A percentile compares a stretch with the other conserved stretches of the same genome.
Conservation (phyloP, 2,329 filamentous ascomycete genomes). For the Pseudogymnoascus sp. region DNA sequence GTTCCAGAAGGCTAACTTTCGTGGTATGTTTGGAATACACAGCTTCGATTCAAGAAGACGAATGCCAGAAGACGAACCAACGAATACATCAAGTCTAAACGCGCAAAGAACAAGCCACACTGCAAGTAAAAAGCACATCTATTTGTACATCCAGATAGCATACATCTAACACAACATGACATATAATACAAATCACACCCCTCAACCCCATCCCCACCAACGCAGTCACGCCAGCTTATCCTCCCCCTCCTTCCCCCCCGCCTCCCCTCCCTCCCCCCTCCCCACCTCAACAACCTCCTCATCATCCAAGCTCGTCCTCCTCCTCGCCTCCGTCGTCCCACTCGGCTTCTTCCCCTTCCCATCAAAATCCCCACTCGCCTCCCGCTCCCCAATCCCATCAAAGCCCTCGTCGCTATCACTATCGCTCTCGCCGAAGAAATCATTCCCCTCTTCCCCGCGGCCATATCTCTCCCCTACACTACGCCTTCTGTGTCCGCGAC, state of each 20-base stretch:
- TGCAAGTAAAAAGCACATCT: constrained; percentile 2
- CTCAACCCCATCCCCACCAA: constrained; percentile 3
- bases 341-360: constrained; percentile 18
- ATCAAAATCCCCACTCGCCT: constrained; percentile 14
- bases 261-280: neutral
- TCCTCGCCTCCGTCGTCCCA: constrained; percentile 27
- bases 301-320: constrained; percentile 29
- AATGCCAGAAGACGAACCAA: neutral
- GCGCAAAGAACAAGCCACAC: neutral
- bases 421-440: constrained; percentile 18
- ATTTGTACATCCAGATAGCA: constrained; percentile 5
- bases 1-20: neutral
- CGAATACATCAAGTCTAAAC: neutral
- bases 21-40: neutral
- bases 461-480: neutral
- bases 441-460: neutral
- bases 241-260: neutral
- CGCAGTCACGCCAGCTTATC: constrained; percentile 2
- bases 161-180: constrained; percentile 6
- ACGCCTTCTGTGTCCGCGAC: neutral
- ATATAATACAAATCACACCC: neutral
- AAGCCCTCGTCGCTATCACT: constrained; percentile 19
- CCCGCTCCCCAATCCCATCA: constrained; percentile 9
- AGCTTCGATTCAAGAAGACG: neutral
- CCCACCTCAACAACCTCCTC: constrained; percentile 25